Evolutionary conservation across 2,329 filamentous ascomycete species (phyloP).

Genomic region (Alternaria tenuissima): DNA sequence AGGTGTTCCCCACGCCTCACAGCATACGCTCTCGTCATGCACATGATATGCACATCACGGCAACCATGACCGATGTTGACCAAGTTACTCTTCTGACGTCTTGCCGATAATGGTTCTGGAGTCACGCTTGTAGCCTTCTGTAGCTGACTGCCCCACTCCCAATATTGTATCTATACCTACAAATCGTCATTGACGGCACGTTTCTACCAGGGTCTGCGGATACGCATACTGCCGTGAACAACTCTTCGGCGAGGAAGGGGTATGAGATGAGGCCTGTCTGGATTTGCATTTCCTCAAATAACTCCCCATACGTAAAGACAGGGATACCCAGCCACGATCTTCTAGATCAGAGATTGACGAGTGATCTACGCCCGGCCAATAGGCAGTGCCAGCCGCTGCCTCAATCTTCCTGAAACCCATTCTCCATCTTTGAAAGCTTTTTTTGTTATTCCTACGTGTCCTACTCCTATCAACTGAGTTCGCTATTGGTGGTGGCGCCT

Average conservation of each 20-base stretch:
- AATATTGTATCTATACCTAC: conserved; percentile 21
- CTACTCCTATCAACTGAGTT: conserved; percentile 24
- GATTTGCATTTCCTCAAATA: conserved; percentile 17
- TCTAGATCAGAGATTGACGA: conserved; percentile 50
- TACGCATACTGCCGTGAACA: conserved; percentile 2
- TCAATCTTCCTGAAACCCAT: conserved; percentile 38
- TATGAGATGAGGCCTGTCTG: not conserved
- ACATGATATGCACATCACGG: conserved; percentile 40
- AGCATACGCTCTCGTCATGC: conserved; percentile 6
- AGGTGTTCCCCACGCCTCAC: conserved; percentile 17
- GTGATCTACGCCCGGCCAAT: conserved; percentile 43
- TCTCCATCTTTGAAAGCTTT: conserved; percentile 22
- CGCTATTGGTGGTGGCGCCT: conserved; percentile 25
- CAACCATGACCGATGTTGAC: conserved; percentile 29
- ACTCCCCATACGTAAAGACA: conserved; percentile 17
- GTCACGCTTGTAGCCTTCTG: conserved; percentile 24
- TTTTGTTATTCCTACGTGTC: conserved; percentile 25
- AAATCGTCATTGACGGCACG: conserved; percentile 13
- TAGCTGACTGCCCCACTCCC: conserved; percentile 26
- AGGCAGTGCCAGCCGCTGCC: conserved; percentile 19
- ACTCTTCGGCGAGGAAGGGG: conserved; percentile 6
- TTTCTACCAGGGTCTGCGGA: conserved; percentile 32
- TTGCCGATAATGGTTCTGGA: conserved; percentile 35
- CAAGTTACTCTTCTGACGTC: conserved; percentile 21
- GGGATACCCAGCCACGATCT: conserved; percentile 40